A percentile compares a stretch with the other conserved stretches of the same genome.
phyloP scores from a whole-genome alignment of 148 eudicot genomes.

The Rhododendron williamsianum region DNA sequence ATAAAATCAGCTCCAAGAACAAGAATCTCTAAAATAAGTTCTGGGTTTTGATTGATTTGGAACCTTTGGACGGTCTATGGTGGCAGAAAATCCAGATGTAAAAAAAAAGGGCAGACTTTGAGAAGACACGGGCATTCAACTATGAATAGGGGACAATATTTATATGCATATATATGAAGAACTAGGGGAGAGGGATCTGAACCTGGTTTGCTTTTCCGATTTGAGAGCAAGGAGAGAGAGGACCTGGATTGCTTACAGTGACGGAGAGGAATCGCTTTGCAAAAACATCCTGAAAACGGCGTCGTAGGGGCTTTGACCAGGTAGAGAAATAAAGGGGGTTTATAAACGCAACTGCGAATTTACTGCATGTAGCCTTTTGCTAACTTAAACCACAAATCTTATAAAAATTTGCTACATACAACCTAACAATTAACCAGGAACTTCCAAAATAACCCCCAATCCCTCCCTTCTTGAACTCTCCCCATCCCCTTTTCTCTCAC shows the following conservation, averaged over 20 bases:
- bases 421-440: too few species aligned
- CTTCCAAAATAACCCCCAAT: too few species aligned
- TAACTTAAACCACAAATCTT: too few species aligned
- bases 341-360: too few species aligned
- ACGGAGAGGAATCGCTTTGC: background rate
- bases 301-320: background rate
- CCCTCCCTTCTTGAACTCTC: too few species aligned
- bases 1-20: background rate
- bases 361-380: too few species aligned
- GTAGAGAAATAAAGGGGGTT: too few species aligned
- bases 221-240: background rate
- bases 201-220: background rate
- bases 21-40: background rate
- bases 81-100: background rate
- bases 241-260: background rate
- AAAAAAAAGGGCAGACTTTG: background rate
- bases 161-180: background rate
- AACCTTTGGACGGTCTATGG: background rate
- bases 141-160: background rate
- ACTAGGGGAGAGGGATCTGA: background rate
- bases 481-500: too few species aligned
- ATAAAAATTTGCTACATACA: too few species aligned
- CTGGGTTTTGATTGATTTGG: background rate
- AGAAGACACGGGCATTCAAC: background rate
- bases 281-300: background rate